A percentile compares a stretch with the other conserved stretches of the same genome.
These are phyloP conservation scores for Solanum clarkiae DNA, from an alignment of 257 asterid species.

Conservation along the genomic window DNA sequence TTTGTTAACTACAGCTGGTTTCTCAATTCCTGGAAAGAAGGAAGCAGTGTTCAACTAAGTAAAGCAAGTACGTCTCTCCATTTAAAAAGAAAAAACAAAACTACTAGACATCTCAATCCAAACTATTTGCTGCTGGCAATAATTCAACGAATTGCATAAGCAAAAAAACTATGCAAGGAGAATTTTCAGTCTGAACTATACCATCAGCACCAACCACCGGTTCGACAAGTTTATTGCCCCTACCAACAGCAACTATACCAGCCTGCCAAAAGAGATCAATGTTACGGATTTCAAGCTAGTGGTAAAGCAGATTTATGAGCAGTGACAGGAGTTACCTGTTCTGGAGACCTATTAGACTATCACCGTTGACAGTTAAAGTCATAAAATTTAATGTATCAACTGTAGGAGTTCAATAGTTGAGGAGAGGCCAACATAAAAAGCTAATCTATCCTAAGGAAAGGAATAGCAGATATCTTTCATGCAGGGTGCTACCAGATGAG, in stretches of 20 bases:
- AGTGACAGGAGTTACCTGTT: not conserved
- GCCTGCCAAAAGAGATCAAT: conserved; percentile 47
- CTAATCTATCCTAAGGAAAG: not conserved
- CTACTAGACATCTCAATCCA: not conserved
- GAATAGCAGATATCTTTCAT: not conserved
- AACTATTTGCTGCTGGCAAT: not conserved
- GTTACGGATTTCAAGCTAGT: conserved; percentile 4
- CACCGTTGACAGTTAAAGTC: not conserved
- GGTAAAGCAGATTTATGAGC: not conserved
- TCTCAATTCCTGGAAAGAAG: conserved; percentile 59
- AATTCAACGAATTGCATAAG: not conserved
- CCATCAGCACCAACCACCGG: conserved; percentile 76
- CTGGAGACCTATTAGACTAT: not conserved
- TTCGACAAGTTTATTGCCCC: conserved; percentile 88
- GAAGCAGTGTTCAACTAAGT: not conserved
- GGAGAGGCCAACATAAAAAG: not conserved
- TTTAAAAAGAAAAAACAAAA: not conserved
- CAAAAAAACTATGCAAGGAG: not conserved
- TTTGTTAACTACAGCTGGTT: conserved; percentile 66
- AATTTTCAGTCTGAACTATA: conserved; percentile 14
- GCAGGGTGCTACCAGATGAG: not conserved
- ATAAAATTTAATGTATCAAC: not conserved
- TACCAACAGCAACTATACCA: conserved; percentile 96
- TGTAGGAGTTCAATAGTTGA: not conserved
- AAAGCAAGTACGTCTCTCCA: not conserved